Conservation (phyloP, 176 grass and related monocot species). For the Ananas comosus region DNA sequence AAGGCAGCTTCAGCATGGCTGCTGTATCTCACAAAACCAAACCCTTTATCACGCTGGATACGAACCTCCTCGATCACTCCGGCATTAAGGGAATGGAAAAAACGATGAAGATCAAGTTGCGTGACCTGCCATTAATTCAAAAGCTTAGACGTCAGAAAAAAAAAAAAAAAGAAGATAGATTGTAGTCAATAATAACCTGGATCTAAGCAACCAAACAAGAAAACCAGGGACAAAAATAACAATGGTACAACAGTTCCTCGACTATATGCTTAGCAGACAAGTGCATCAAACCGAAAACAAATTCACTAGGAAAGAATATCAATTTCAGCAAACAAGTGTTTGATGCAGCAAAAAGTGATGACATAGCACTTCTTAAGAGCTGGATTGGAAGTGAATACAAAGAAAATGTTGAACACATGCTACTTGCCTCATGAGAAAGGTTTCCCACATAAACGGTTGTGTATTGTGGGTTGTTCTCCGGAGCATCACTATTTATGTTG, state of each 20-base stretch:
- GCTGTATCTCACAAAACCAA: slow-evolving; percentile 93
- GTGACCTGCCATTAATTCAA: slow-evolving; percentile 27
- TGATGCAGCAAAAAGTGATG: neutral
- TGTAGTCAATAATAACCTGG: neutral
- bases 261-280: neutral
- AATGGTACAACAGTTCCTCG: neutral
- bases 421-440: slow-evolving; percentile 69
- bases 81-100: slow-evolving; percentile 69
- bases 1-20: slow-evolving; percentile 83
- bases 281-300: neutral
- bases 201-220: neutral
- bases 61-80: slow-evolving; percentile 92
- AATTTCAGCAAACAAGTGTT: neutral
- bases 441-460: slow-evolving; percentile 97
- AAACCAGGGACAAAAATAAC: neutral
- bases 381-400: neutral
- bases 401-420: neutral
- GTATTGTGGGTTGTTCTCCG: slow-evolving; percentile 77
- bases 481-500: slow-evolving; percentile 64
- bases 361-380: neutral
- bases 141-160: neutral
- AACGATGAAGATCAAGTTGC: slow-evolving; percentile 64
- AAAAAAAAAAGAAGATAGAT: neutral
- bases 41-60: slow-evolving; percentile 88
- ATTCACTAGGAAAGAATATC: neutral